Conservation (phyloP, 192 early-diverging fungal species). For the Chytriomyces confervae region DNA sequence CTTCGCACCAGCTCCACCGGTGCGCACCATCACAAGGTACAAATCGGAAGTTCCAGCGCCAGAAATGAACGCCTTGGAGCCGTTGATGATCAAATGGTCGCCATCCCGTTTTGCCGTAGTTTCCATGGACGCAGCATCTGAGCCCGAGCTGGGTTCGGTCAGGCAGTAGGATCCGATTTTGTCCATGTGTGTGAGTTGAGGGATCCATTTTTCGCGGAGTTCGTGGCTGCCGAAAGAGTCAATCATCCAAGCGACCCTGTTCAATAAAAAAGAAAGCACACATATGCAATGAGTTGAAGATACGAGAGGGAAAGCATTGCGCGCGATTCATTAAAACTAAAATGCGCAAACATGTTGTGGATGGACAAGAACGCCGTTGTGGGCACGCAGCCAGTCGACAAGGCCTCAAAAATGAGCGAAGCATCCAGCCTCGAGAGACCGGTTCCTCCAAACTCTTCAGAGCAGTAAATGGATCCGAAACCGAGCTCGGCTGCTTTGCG, state of each 20-base stretch:
- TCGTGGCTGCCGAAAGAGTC: slow-evolving; percentile 54
- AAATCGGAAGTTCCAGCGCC: slow-evolving; percentile 58
- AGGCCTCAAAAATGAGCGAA: slow-evolving; percentile 61
- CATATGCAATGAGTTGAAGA: background rate
- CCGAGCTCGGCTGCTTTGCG: slow-evolving; percentile 62
- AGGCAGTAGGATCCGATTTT: slow-evolving; percentile 52
- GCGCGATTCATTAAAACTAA: background rate
- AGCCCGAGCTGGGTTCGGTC: slow-evolving; percentile 57
- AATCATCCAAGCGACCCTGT: slow-evolving; percentile 65
- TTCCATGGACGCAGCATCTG: slow-evolving; percentile 68
- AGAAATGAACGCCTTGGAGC: slow-evolving; percentile 55
- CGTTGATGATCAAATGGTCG: slow-evolving; percentile 50
- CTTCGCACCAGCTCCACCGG: slow-evolving; percentile 59
- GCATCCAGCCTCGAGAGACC: slow-evolving; percentile 58
- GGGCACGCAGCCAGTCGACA: slow-evolving; percentile 56
- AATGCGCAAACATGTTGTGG: slow-evolving; percentile 53
- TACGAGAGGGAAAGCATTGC: no score
- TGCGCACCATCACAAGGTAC: slow-evolving; percentile 67
- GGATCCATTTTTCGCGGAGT: slow-evolving; percentile 55
- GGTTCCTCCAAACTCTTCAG: slow-evolving; percentile 54
- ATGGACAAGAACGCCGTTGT: slow-evolving; percentile 65
- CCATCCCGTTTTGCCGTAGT: slow-evolving; percentile 57
- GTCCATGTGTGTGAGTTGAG: slow-evolving; percentile 42
- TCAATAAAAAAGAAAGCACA: background rate
- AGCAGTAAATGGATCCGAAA: slow-evolving; percentile 57